Evolutionary conservation across 2,329 filamentous ascomycete species (phyloP), one percentile per base, ranked within the genome.

Genomic region (Alternaria sp.): DNA sequence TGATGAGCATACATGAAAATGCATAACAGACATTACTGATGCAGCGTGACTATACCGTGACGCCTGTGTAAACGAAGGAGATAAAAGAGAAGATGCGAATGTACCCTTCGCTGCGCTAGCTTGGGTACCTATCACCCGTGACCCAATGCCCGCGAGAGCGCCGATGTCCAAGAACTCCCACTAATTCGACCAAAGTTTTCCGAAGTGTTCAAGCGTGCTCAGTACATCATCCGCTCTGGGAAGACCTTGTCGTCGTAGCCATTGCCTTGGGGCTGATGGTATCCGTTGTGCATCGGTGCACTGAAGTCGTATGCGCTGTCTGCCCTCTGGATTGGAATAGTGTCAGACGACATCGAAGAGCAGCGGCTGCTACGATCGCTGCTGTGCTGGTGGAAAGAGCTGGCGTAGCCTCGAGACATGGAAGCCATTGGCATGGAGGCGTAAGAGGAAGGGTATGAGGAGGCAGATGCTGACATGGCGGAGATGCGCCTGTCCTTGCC

Each of bases 401-500:
- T 67, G 6, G 67, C 57, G 58, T 71, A 77, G 49, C 69, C 67
- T 51, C 68, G 69, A 17, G 69, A 59, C 61, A 69, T 51, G 2
- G 75, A 66, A 6, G 65, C 60, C 21, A 72, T 67, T 8, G 73
- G 69, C 28, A 71, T 45, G 6, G 62, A 49, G 2, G 68, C 55
- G 67, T 75, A 79, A 5, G 71, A 72, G 10, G 74, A 74, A 2
- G 71, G 64, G 58, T 71, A 72, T 4, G 74, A 69, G 10, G 70
- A 66, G 17, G 67, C 69, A 6, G 76, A 74, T 2, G 73, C 69
- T 3, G 75, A 68, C 26, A 75, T 62, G 11, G 79, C 75, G 46
- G 79, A 80, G 69, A 93, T 90, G 61, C 89, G 89, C 60, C 93
- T 86, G 71, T 94, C 92, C 77, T 95, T 96, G 46, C 96, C 96